Evolutionary conservation across 306 rosid genomes (phyloP), one percentile per base, ranked within the genome.

Genomic region (Trifolium dubium): DNA sequence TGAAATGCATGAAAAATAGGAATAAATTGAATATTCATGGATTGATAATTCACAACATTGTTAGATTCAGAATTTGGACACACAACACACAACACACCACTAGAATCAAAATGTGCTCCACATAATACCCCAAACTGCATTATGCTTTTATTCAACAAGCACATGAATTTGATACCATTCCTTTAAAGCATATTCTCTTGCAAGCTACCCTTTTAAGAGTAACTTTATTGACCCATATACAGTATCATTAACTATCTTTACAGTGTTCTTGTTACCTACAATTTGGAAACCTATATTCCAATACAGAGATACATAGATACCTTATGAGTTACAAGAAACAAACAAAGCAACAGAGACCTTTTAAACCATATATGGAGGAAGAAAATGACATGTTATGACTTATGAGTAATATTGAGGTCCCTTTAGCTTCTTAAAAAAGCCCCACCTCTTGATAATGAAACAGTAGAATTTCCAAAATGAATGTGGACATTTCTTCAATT

Each of bases 91-190:
- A 61, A 61, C 73, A 34, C 46, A 59, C 47, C 14, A 46, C 46
- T 5, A 32, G 67, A 62, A 78, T 65, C 75, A 64, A 55, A 49
- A 59, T 39, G 10, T 39, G 49, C 47, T 56, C 43, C 62, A 58
- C 68, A 70, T 44, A 54, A 66, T 39, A 40, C 44, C 11, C 77
- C 77, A 67, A 70, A 70, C 29, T 32, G 76, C 64, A 54, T 69
- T 46, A 75, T 85, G 64, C 75, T 74, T 79, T 70, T 81, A 67
- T 80, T 50, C 64, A 43, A 80, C 23, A 40, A 18, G 39, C 37
- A 47, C 50, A 76, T 79, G 88, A 78, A 80, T 87, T 76, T 66
- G 83, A 87, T 86, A 83, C 86, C 88, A 68, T 76, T 85, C 88
- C 78, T 10, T 11, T 47, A 67, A 67, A 64, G 61, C 53, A 71